Conservation (phyloP, 2,329 filamentous ascomycete species). For the Botryotinia calthae region DNA sequence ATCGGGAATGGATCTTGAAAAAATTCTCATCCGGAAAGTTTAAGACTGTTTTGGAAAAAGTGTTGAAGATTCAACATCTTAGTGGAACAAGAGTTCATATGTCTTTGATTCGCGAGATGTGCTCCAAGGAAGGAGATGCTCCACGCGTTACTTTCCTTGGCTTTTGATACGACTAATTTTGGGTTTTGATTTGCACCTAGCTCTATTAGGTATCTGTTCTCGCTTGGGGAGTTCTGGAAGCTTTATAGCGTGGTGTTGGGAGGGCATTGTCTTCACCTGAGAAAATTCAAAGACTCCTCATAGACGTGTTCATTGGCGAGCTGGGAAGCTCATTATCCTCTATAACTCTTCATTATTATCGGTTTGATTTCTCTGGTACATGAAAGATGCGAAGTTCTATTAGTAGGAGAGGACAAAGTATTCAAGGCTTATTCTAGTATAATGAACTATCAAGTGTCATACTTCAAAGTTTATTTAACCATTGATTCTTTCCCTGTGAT, state of each 20-base stretch:
- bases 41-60: conserved; percentile 7
- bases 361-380: not conserved
- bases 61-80: conserved; percentile 10
- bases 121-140: conserved; percentile 11
- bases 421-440: not conserved
- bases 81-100: conserved; percentile 1
- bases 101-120: conserved; percentile 17
- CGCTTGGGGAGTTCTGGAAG: not conserved
- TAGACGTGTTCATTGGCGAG: not conserved
- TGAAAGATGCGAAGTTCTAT: not conserved
- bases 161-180: not conserved
- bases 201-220: not conserved
- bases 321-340: not conserved
- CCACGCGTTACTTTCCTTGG: conserved; percentile 17
- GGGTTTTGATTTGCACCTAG: not conserved
- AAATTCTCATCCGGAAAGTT: conserved; percentile 10
- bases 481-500: not conserved
- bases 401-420: not conserved
- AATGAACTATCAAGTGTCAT: not conserved
- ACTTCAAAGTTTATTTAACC: not conserved
- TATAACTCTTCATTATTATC: not conserved
- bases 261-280: not conserved
- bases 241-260: not conserved
- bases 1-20: conserved; percentile 20
- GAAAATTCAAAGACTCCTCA: not conserved